Percentiles rank a stretch among this genome's conserved stretches.
Conservation (phyloP, 2,329 filamentous ascomycete genomes). For the Zymoseptoria crescenta region DNA sequence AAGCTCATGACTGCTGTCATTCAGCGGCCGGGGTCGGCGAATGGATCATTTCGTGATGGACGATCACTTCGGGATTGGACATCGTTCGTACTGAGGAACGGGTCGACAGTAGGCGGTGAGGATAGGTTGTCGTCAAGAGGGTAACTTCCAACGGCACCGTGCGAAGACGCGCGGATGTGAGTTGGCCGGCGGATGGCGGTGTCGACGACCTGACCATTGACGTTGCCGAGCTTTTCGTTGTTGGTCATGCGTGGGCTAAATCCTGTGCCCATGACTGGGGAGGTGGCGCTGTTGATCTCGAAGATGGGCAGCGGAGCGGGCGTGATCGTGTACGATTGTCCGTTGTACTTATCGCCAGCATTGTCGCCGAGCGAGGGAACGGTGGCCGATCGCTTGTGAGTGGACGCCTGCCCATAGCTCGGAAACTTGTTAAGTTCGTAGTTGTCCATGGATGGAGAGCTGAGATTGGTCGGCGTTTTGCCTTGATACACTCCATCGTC, state of each 20-base stretch:
- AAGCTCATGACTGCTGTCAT: slow-evolving; percentile 27
- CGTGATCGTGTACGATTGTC: slow-evolving; percentile 40
- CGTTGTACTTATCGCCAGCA: slow-evolving; percentile 35
- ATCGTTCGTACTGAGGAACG: slow-evolving; percentile 24
- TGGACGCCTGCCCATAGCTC: slow-evolving; percentile 31
- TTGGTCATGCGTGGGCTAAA: slow-evolving; percentile 18
- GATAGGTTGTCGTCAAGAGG: slow-evolving; percentile 30
- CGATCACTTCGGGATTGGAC: slow-evolving; percentile 8
- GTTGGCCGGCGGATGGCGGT: slow-evolving; percentile 35
- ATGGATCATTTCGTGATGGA: slow-evolving; percentile 27
- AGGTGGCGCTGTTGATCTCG: slow-evolving; percentile 26
- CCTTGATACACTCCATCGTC: slow-evolving; percentile 15
- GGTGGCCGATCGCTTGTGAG: not conserved
- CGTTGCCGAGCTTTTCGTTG: slow-evolving; percentile 37
- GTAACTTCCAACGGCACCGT: slow-evolving; percentile 37
- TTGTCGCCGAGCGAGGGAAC: slow-evolving; percentile 31
- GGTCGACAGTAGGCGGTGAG: slow-evolving; percentile 24
- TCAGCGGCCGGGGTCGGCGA: slow-evolving; percentile 35
- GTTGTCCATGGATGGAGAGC: slow-evolving; percentile 9
- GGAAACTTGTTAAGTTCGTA: slow-evolving; percentile 27
- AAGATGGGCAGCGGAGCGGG: slow-evolving; percentile 38
- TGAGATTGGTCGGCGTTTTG: slow-evolving; percentile 6
- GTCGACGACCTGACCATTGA: slow-evolving; percentile 36
- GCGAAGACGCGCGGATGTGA: slow-evolving; percentile 38
- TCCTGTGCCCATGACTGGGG: slow-evolving; percentile 24